Base-by-base conservation (phyloP, 164 flowering plant genomes). In the Magnolia sinica region DNA sequence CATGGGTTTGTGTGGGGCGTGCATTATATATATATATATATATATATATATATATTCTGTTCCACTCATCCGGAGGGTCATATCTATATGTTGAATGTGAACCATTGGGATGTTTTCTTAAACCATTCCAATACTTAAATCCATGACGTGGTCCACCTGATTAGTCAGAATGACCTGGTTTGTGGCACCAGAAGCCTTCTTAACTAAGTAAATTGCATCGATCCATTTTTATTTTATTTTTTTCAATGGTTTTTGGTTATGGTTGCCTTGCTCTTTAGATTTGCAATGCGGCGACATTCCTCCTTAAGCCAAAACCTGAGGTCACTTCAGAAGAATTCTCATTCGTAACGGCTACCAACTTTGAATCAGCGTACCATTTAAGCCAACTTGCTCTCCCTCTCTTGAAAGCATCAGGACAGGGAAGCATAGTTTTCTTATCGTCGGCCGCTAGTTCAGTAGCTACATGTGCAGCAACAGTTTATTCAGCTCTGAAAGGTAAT, bases 381-480 rank as follows among this genome's bases (percentile, higher is more conserved):
- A 84, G 88, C 78, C 96, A 91, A 86, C 88, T 90, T 50, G 88
- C 93, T 14, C 81, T 90, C 79, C 92, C 93, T 71, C 88, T 90
- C 67, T 77, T 91, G 16, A 91, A 91, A 81, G 89, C 90, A 29
- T 88, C 93, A 18, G 95, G 91, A 73, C 69, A 19, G 22, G 91
- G 87, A 61, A 86, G 78, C 75, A 78, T 87, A 58, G 85, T 87
- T 9, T 82, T 87, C 68, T 77, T 80, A 7, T 88, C 88, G 27
- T 88, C 90, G 14, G 80, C 83, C 11, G 31, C 82, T 70, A 86
- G 84, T 59, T 65, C 84, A 8, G 77, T 82, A 8, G 51, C 80
- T 4, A 1, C 83, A 6, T 5, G 24, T 55, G 3, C 51, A n/a
- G 78, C 76, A 13, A 72, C 86, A 24, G 16, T 83, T 3, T 80